These are phyloP conservation scores for Trametes coccinea DNA, from an alignment of 768 basidiomycete genomes.

Conservation along the genomic window DNA sequence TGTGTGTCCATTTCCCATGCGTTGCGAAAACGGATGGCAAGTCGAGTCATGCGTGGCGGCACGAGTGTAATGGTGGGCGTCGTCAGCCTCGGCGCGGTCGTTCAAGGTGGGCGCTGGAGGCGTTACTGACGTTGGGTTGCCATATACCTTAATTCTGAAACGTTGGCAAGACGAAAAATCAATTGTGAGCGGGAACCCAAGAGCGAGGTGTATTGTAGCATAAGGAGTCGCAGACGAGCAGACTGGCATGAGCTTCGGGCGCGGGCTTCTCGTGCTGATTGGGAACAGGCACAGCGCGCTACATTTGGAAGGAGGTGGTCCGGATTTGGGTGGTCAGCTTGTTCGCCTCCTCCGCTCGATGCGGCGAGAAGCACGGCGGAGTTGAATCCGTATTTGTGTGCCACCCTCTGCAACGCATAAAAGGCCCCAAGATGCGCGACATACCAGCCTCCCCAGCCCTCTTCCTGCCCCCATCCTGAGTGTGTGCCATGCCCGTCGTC, in stretches of 20 bases:
- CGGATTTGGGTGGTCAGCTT: background rate
- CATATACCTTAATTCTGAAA: too few species aligned
- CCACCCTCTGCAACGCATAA: conserved; percentile 5
- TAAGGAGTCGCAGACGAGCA: too few species aligned
- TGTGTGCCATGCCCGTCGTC: background rate
- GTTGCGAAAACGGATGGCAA: background rate
- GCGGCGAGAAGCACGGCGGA: conserved; percentile 16
- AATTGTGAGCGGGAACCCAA: too few species aligned
- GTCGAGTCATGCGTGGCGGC: background rate
- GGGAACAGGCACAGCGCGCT: background rate
- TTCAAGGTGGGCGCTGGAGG: too few species aligned
- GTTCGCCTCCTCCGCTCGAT: conserved; percentile 4
- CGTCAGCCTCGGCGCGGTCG: too few species aligned
- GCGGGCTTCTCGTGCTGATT: background rate
- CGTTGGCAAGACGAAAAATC: too few species aligned
- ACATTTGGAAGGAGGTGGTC: background rate
- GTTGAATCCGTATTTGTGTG: conserved; percentile 5
- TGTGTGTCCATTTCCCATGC: conserved; percentile 4
- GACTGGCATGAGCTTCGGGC: background rate
- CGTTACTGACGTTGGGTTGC: too few species aligned
- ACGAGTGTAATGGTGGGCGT: too few species aligned
- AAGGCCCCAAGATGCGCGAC: background rate
- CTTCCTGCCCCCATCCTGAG: background rate
- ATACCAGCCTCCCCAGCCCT: background rate
- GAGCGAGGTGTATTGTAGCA: too few species aligned